phyloP scores from a whole-genome alignment of 345 rosid genomes.

The Syzygium grande region DNA sequence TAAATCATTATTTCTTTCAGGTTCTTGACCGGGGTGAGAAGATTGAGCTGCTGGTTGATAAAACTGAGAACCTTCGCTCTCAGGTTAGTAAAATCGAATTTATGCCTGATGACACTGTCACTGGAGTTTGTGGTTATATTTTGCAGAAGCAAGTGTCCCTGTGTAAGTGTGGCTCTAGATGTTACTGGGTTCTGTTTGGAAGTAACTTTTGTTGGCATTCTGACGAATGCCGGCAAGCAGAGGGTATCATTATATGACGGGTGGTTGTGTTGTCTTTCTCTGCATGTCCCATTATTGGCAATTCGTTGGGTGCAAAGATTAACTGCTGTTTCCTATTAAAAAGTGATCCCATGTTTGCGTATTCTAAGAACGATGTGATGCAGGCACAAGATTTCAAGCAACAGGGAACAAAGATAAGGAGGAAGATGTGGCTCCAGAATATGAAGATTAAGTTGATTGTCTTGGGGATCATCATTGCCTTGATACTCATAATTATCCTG shows the following conservation, averaged over 20 bases:
- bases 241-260: not conserved
- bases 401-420: constrained; percentile 85
- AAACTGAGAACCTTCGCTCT: constrained; percentile 94
- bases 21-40: constrained; percentile 99
- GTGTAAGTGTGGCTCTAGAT: not conserved
- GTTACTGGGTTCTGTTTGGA: not conserved
- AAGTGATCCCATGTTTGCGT: not conserved
- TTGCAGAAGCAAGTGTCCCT: not conserved
- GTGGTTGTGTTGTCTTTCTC: not conserved
- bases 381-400: constrained; percentile 94
- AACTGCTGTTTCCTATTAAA: not conserved
- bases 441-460: constrained; percentile 94
- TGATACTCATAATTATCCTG: constrained; percentile 60
- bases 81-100: constrained; percentile 39
- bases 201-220: not conserved
- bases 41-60: constrained; percentile 95
- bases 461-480: constrained; percentile 43
- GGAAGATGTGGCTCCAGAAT: constrained; percentile 87
- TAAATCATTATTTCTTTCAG: constrained; percentile 17
- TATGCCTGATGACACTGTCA: not conserved
- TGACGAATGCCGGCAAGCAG: not conserved
- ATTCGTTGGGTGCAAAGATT: not conserved
- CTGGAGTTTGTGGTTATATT: not conserved
- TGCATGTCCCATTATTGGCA: not conserved
- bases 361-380: not conserved